These are phyloP conservation scores for Sarocladium brachiariae DNA, from an alignment of 2,329 filamentous ascomycete species.

Conservation along the genomic window DNA sequence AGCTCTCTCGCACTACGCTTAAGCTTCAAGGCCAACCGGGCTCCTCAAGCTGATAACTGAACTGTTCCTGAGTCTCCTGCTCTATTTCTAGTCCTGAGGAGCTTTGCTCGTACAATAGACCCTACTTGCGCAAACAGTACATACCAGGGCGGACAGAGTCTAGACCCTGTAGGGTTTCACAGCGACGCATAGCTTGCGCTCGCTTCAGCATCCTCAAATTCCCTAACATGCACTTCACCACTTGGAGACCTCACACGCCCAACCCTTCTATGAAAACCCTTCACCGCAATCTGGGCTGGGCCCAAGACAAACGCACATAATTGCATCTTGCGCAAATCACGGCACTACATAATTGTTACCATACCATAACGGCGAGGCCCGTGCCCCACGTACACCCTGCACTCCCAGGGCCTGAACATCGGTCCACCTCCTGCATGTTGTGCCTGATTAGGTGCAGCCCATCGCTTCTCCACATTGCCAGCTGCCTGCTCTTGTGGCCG, in stretches of 20 bases:
- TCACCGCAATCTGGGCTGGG: too few relatives aligned
- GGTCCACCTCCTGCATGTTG: conserved; percentile 9
- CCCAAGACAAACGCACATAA: too few relatives aligned
- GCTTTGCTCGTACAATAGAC: too few relatives aligned
- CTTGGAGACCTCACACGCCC: too few relatives aligned
- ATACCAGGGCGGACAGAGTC: not conserved
- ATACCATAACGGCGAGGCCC: not conserved
- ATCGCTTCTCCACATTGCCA: conserved; percentile 5
- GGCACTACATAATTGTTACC: conserved; percentile 7
- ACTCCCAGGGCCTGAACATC: not conserved
- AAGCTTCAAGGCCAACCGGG: not conserved
- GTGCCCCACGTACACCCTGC: conserved; percentile 5
- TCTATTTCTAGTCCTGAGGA: not conserved
- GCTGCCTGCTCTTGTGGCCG: not conserved
- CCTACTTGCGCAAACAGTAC: too few relatives aligned
- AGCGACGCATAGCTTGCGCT: not conserved
- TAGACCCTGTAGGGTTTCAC: not conserved
- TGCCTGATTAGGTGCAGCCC: conserved; percentile 5
- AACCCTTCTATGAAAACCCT: too few relatives aligned
- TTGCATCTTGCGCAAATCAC: not conserved
- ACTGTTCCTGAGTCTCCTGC: not conserved
- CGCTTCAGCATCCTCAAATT: too few relatives aligned
- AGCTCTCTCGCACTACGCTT: not conserved
- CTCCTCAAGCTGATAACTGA: too few relatives aligned
- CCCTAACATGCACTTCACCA: too few relatives aligned